Conservation (phyloP, 2,329 filamentous ascomycete genomes). For the Aspergillus piperis region DNA sequence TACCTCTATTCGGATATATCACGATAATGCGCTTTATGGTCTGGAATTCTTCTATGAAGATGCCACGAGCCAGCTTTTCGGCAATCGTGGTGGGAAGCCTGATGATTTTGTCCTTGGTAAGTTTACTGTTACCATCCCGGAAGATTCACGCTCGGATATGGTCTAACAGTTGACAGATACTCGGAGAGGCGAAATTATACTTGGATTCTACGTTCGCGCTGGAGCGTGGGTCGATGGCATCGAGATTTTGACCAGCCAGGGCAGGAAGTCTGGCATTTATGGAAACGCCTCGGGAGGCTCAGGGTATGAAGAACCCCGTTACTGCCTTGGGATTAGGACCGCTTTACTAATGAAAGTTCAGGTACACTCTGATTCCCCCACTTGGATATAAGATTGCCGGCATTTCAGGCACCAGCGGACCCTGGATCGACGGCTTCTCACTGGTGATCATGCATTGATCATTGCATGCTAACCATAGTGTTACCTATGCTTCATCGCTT, state of each 20-base stretch:
- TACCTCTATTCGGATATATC: slow-evolving; percentile 72
- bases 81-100: slow-evolving; percentile 70
- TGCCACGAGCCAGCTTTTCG: slow-evolving; percentile 79
- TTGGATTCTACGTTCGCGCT: slow-evolving; percentile 80
- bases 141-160: neutral
- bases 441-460: slow-evolving; percentile 71
- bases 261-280: slow-evolving; percentile 81
- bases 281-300: slow-evolving; percentile 79
- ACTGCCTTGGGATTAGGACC: neutral
- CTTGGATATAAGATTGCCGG: slow-evolving; percentile 86
- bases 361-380: slow-evolving; percentile 85
- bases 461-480: neutral
- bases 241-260: slow-evolving; percentile 84
- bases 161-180: slow-evolving; percentile 60
- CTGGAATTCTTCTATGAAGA: slow-evolving; percentile 95
- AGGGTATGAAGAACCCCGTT: slow-evolving; percentile 62
- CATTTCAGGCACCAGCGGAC: slow-evolving; percentile 75
- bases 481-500: neutral
- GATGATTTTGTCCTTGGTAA: slow-evolving; percentile 76
- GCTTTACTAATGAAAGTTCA: slow-evolving; percentile 40
- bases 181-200: slow-evolving; percentile 78
- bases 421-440: slow-evolving; percentile 84
- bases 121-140: slow-evolving; percentile 29
- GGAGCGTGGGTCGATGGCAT: slow-evolving; percentile 83
- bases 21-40: slow-evolving; percentile 76